phyloP scores from a whole-genome alignment of 768 basidiomycete genomes.

The Rhodotorula sphaerocarpa region DNA sequence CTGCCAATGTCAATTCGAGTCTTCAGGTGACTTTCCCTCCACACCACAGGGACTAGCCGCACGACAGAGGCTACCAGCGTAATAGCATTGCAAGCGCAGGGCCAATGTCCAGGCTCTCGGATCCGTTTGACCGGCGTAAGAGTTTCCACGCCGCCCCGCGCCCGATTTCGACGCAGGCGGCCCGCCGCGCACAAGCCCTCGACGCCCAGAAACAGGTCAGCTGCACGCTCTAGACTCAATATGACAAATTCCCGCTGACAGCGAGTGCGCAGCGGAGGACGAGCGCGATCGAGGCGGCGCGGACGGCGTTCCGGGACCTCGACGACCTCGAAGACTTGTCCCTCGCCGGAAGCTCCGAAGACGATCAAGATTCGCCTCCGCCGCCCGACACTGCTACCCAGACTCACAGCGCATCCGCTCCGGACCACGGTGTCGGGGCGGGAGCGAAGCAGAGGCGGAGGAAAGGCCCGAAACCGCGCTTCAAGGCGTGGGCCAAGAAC shows the following conservation, averaged over 20 bases:
- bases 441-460: too few relatives aligned
- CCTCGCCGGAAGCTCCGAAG: background rate
- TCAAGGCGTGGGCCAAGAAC: constrained; percentile 27
- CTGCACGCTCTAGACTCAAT: too few relatives aligned
- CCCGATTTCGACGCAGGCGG: background rate
- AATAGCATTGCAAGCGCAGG: too few relatives aligned
- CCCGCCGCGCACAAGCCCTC: too few relatives aligned
- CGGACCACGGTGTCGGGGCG: too few relatives aligned
- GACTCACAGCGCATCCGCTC: too few relatives aligned
- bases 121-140: constrained; percentile 11
- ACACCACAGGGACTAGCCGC: too few relatives aligned
- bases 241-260: rapidly evolving
- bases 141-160: background rate
- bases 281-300: constrained; percentile 27
- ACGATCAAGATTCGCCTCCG: background rate
- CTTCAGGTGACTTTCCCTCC: too few relatives aligned
- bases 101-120: background rate
- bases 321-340: constrained; percentile 26
- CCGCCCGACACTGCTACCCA: background rate
- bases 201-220: constrained; percentile 21
- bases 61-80: too few relatives aligned
- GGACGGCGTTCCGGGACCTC: constrained; percentile 11
- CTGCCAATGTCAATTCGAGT: too few relatives aligned
- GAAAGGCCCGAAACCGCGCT: constrained; percentile 19
- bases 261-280: background rate